Evolutionary conservation across 352 stramenopile genomes (phyloP).

Genomic region (Phytopythium chamaehyphon): DNA sequence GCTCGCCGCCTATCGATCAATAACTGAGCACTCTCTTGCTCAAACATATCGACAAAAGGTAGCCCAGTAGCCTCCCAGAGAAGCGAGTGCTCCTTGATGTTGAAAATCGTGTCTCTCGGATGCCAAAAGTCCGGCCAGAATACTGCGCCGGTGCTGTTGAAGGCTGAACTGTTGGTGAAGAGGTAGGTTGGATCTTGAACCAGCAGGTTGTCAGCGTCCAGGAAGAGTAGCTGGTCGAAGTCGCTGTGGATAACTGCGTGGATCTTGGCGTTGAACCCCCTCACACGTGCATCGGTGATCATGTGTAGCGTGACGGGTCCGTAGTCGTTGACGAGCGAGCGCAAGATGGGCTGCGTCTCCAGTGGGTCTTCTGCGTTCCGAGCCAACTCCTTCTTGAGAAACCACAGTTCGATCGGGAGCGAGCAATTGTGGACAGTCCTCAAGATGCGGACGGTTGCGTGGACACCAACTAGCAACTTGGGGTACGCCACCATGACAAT

Average conservation of each 20-base stretch:
- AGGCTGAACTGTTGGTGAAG: slow-evolving; percentile 29
- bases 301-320: slow-evolving; percentile 19
- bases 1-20: slow-evolving; percentile 29
- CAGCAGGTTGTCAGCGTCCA: slow-evolving; percentile 53
- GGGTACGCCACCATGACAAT: slow-evolving; percentile 61
- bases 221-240: slow-evolving; percentile 35
- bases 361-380: slow-evolving; percentile 9
- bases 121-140: slow-evolving; percentile 66
- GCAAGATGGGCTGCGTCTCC: neutral
- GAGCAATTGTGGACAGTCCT: slow-evolving; percentile 27
- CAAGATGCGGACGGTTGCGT: slow-evolving; percentile 34
- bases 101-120: slow-evolving; percentile 49
- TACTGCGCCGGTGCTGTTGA: slow-evolving; percentile 28
- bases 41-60: slow-evolving; percentile 43
- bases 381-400: slow-evolving; percentile 31
- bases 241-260: slow-evolving; percentile 33
- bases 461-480: slow-evolving; percentile 38
- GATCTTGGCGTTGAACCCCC: slow-evolving; percentile 47
- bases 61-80: slow-evolving; percentile 47
- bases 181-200: slow-evolving; percentile 45
- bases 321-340: slow-evolving; percentile 12
- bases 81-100: slow-evolving; percentile 39
- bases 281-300: slow-evolving; percentile 21
- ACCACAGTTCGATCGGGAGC: slow-evolving; percentile 63
- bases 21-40: slow-evolving; percentile 49